Conservation (phyloP, 2,329 filamentous ascomycete genomes). For the Sphaerostilbella broomeana region DNA sequence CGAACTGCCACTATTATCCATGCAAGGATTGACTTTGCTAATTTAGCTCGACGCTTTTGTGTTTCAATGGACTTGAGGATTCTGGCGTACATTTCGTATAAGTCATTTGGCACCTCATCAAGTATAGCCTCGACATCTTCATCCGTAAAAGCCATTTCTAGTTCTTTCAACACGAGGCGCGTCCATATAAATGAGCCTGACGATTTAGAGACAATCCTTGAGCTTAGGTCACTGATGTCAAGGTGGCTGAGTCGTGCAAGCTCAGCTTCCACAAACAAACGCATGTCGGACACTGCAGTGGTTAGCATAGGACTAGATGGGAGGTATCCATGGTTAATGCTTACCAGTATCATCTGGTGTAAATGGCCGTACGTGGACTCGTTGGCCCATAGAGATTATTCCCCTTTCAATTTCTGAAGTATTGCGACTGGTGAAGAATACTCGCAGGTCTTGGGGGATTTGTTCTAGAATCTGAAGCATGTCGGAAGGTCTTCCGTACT, state of each 20-base stretch:
- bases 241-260: background rate
- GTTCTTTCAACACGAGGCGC: constrained; percentile 8
- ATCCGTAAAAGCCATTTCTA: constrained; percentile 4
- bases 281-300: constrained; percentile 1
- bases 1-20: constrained; percentile 6
- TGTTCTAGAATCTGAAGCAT: constrained; percentile 2
- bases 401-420: constrained; percentile 1
- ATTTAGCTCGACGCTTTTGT: background rate
- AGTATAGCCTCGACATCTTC: constrained; percentile 5
- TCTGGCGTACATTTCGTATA: background rate
- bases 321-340: too few species aligned
- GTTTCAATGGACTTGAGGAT: constrained; percentile 1
- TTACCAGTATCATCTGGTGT: constrained; percentile 1
- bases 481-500: background rate
- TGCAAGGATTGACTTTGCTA: constrained; percentile 4
- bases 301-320: background rate
- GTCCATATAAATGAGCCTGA: constrained; percentile 7
- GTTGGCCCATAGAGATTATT: background rate
- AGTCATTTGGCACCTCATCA: background rate
- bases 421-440: constrained; percentile 4
- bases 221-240: background rate
- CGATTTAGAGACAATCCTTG: constrained; percentile 4
- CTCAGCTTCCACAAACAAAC: background rate
- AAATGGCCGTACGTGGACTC: background rate
- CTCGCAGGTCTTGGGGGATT: background rate